Conservation (phyloP, 306 rosid species). For the Cicer pinnatifidum region DNA sequence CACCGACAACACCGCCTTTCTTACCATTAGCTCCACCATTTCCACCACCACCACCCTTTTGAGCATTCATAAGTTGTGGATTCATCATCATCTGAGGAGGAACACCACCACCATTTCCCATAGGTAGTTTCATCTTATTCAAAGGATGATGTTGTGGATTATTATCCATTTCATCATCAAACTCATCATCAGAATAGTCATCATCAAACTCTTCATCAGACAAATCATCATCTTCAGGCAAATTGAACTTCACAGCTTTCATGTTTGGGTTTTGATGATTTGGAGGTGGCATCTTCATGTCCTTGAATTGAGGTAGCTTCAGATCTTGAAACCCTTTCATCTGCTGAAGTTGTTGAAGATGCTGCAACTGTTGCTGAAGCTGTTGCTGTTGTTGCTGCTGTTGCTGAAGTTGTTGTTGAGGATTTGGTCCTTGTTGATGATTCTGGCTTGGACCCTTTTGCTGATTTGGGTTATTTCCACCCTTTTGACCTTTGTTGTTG, state of each 20-base stretch:
- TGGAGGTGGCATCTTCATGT: slow-evolving; percentile 46
- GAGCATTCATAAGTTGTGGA: slow-evolving; percentile 54
- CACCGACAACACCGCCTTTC: slow-evolving; percentile 29
- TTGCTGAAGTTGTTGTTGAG: slow-evolving; percentile 41
- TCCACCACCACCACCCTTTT: slow-evolving; percentile 39
- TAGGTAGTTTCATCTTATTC: slow-evolving; percentile 53
- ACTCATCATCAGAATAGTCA: slow-evolving; percentile 45
- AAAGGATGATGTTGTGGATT: slow-evolving; percentile 44
- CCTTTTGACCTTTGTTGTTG: slow-evolving; percentile 41
- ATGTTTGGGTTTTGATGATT: slow-evolving; percentile 43
- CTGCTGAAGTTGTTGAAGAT: slow-evolving; percentile 70
- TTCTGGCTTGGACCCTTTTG: slow-evolving; percentile 33
- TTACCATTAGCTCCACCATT: neutral
- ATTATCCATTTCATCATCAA: slow-evolving; percentile 61
- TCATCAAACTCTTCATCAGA: slow-evolving; percentile 59
- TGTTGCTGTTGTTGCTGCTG: slow-evolving; percentile 45
- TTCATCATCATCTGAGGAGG: slow-evolving; percentile 52
- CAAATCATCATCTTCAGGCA: slow-evolving; percentile 61
- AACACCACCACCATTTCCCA: slow-evolving; percentile 19
- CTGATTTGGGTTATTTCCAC: slow-evolving; percentile 57
- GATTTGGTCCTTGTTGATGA: slow-evolving; percentile 49
- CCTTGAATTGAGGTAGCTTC: slow-evolving; percentile 72
- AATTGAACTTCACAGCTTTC: slow-evolving; percentile 59
- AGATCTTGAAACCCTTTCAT: slow-evolving; percentile 76
- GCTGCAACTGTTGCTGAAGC: slow-evolving; percentile 46